Evolutionary conservation across 2,329 filamentous ascomycete genomes (phyloP).

Genomic region (Colletotrichum sp.): DNA sequence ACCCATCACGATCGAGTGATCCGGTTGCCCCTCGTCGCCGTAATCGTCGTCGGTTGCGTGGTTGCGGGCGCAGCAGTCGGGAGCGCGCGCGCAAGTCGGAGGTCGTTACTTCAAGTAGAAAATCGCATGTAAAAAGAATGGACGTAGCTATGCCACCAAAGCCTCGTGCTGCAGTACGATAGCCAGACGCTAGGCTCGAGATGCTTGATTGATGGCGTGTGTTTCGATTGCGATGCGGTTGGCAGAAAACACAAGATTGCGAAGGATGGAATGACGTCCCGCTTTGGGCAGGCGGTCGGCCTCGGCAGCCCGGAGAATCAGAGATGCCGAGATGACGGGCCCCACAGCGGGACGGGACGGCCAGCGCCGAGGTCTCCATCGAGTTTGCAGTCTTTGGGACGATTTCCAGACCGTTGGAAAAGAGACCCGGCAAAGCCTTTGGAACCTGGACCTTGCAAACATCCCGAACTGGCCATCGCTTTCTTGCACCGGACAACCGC

Average conservation of each 20-base stretch:
- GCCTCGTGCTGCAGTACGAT: not conserved
- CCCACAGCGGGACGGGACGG: conserved; percentile 21
- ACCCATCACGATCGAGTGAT: conserved; percentile 50
- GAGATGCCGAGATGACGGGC: not conserved
- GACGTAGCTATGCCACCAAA: conserved; percentile 3
- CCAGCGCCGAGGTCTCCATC: conserved; percentile 18
- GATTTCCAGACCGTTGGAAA: conserved; percentile 5
- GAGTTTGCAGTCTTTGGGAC: conserved; percentile 14
- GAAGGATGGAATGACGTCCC: conserved; percentile 18
- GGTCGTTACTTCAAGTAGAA: not conserved
- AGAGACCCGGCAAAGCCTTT: conserved; percentile 9
- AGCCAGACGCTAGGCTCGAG: not conserved
- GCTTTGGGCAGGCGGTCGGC: conserved; percentile 10
- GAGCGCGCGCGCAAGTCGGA: not conserved
- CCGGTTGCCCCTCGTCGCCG: not conserved
- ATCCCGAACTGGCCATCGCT: conserved; percentile 5
- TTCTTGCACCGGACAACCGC: not conserved
- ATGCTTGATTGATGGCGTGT: conserved; percentile 5
- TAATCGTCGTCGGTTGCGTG: not conserved
- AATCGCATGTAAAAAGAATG: not conserved
- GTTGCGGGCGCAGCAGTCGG: not conserved
- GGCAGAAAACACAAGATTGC: conserved; percentile 22
- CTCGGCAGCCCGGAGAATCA: not conserved
- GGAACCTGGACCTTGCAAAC: conserved; percentile 21
- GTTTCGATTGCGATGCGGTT: conserved; percentile 22